phyloP scores from a whole-genome alignment of 2,329 filamentous ascomycete genomes.

The Acrodontium crateriforme region DNA sequence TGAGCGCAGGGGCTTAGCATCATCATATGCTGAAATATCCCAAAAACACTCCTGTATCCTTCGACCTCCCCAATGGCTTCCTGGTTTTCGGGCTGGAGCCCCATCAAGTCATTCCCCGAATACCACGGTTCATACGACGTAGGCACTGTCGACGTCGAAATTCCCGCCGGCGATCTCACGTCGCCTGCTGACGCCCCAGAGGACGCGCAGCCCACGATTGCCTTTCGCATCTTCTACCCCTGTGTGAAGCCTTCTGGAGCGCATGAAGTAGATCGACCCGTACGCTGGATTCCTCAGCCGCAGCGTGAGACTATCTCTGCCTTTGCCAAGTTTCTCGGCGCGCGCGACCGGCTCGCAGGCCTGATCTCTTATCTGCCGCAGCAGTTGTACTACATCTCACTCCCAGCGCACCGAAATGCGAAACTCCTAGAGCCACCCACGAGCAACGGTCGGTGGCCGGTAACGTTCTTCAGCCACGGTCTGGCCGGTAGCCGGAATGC shows the following conservation, averaged over 20 bases:
- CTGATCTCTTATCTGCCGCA: constrained; percentile 35
- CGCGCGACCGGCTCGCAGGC: constrained; percentile 21
- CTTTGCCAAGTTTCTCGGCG: constrained; percentile 63
- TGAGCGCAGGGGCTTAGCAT: no score
- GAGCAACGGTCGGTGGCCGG: constrained; percentile 53
- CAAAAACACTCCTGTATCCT: no score
- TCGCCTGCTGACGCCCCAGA: constrained; percentile 42
- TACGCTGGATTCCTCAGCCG: constrained; percentile 65
- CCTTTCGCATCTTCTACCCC: constrained; percentile 74
- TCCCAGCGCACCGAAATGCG: constrained; percentile 61
- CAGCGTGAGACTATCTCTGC: constrained; percentile 61
- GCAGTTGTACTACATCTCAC: constrained; percentile 57
- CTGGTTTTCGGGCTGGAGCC: constrained; percentile 40
- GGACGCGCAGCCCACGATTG: constrained; percentile 51
- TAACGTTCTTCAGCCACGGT: constrained; percentile 76
- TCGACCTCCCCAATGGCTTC: constrained; percentile 21
- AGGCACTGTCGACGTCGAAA: constrained; percentile 67
- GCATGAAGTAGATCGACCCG: constrained; percentile 41
- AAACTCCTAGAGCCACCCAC: constrained; percentile 38
- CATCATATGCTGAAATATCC: no score
- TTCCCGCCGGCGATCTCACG: constrained; percentile 48
- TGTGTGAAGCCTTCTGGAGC: constrained; percentile 28
- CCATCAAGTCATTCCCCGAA: constrained; percentile 56
- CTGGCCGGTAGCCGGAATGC: constrained; percentile 68
- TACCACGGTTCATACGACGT: constrained; percentile 69